Conservation (phyloP, 768 basidiomycete genomes). For the Phylloporus arenicola region DNA sequence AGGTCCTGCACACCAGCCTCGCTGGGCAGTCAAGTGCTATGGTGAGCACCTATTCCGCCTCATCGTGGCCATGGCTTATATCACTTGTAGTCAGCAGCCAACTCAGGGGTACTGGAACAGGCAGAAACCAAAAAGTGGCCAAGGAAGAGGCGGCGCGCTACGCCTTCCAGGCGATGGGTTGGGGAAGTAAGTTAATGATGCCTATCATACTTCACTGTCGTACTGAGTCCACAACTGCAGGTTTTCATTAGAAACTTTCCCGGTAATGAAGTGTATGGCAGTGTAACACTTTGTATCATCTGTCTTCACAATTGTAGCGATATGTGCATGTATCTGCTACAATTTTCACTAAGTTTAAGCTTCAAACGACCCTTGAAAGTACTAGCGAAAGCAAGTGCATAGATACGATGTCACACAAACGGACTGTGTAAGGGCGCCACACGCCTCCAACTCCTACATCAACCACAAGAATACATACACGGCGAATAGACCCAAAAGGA, state of each 20-base stretch:
- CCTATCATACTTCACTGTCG: not conserved
- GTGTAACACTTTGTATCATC: not conserved
- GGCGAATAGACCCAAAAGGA: conserved; percentile 56
- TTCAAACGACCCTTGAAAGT: not conserved
- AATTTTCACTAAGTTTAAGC: not conserved
- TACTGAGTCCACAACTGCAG: conserved; percentile 7
- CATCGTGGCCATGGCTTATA: not conserved
- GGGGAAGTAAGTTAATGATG: conserved; percentile 34
- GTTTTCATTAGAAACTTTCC: conserved; percentile 6
- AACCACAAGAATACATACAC: conserved; percentile 58
- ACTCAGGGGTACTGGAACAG: conserved; percentile 46
- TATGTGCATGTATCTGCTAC: not conserved
- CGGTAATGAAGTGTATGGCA: not conserved
- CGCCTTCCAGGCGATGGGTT: conserved; percentile 50
- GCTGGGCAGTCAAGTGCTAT: conserved; percentile 51
- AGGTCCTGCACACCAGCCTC: conserved; percentile 52
- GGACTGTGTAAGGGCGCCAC: not conserved
- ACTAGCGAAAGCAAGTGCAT: not conserved
- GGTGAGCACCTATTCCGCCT: conserved; percentile 35
- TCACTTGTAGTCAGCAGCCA: conserved; percentile 42
- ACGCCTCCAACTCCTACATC: conserved; percentile 14
- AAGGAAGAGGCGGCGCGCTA: conserved; percentile 64
- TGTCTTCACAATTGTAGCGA: conserved; percentile 1
- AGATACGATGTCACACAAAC: not conserved
- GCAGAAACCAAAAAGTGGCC: conserved; percentile 59